Conservation (phyloP, 139 green algal species). For the Axilococcus clingmanii region DNA sequence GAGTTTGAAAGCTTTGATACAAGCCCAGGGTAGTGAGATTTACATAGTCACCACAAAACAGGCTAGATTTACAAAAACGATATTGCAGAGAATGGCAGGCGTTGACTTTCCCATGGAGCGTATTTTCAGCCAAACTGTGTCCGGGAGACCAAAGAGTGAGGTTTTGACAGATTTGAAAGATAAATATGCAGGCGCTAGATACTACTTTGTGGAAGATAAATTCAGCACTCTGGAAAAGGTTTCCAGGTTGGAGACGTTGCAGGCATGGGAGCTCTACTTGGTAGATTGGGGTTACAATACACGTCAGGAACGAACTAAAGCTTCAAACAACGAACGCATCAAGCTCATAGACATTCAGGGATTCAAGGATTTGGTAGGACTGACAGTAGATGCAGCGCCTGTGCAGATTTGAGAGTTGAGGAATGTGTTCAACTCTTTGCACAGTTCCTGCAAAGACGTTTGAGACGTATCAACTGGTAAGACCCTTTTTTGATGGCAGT, state of each 20-base stretch:
- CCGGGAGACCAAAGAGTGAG: slow-evolving; percentile 65
- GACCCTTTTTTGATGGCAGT: no score
- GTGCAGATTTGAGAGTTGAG: no score
- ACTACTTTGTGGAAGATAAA: slow-evolving; percentile 90
- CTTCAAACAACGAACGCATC: slow-evolving; percentile 21
- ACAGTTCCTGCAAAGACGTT: no score
- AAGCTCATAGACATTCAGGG: slow-evolving; percentile 21
- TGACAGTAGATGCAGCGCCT: no score
- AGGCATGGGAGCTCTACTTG: slow-evolving; percentile 69
- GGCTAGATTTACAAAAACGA: slow-evolving; percentile 70
- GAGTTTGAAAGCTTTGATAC: slow-evolving; percentile 42
- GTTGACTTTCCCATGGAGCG: slow-evolving; percentile 65
- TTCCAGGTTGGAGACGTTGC: slow-evolving; percentile 28
- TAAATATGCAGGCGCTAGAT: slow-evolving; percentile 35
- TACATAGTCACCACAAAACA: slow-evolving; percentile 99
- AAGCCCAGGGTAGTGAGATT: slow-evolving; percentile 39
- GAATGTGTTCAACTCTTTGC: no score
- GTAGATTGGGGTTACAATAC: slow-evolving; percentile 96
- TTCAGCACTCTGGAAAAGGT: slow-evolving; percentile 82
- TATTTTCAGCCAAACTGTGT: slow-evolving; percentile 73
- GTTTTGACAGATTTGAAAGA: slow-evolving; percentile 55
- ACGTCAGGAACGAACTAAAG: slow-evolving; percentile 35
- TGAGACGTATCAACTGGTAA: no score
- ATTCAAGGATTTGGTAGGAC: slow-evolving; percentile 11
- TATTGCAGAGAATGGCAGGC: slow-evolving; percentile 76